Evolutionary conservation across 306 rosid genomes (phyloP).

Genomic region (Alnus rubra): DNA sequence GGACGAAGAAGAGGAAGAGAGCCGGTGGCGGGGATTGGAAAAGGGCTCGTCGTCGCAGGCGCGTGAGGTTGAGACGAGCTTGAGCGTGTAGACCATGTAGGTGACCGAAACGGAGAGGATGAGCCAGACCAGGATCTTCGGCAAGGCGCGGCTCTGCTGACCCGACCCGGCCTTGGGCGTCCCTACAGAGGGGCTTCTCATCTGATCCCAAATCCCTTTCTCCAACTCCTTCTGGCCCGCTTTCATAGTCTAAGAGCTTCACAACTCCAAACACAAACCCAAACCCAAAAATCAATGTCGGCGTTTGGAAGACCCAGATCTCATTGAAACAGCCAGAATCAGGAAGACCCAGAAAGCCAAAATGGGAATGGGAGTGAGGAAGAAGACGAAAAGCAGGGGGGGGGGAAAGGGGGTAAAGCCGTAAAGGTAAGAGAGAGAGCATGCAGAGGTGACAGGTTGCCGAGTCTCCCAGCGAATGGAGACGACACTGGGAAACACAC

Average conservation of each 20-base stretch:
- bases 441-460: constrained; percentile 41
- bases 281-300: no score
- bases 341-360: neutral
- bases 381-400: neutral
- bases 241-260: constrained; percentile 46
- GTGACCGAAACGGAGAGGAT: constrained; percentile 69
- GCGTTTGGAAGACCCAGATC: constrained; percentile 9
- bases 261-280: no score
- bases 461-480: neutral
- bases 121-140: constrained; percentile 64
- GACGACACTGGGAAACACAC: neutral
- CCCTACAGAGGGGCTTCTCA: constrained; percentile 42
- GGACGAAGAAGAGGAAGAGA: neutral
- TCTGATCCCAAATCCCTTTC: constrained; percentile 65
- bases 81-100: constrained; percentile 67
- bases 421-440: constrained; percentile 9
- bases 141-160: constrained; percentile 40
- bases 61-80: constrained; percentile 60
- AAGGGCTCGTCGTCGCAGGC: constrained; percentile 51
- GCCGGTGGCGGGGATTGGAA: constrained; percentile 25
- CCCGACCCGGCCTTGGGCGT: constrained; percentile 35
- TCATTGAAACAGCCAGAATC: neutral
- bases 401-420: neutral
- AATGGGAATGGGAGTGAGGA: neutral
- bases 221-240: constrained; percentile 54